Conservation (phyloP, 768 basidiomycete species). For the Mycena indigotica region DNA sequence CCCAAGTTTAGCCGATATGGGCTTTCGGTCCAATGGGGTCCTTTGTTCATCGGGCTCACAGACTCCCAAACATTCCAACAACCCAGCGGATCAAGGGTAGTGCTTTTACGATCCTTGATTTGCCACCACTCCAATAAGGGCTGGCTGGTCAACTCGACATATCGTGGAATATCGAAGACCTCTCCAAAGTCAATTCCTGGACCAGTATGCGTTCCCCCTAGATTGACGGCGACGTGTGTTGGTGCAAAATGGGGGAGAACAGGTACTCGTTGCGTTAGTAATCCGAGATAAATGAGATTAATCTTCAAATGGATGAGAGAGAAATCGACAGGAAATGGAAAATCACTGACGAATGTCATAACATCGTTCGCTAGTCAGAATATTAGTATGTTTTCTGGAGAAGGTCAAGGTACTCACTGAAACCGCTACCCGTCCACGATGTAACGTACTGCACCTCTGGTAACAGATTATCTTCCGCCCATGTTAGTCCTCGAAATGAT, state of each 20-base stretch:
- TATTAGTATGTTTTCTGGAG: background rate
- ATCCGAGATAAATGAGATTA: conserved; percentile 39
- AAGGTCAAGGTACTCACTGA: conserved; percentile 33
- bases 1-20: conserved; percentile 9
- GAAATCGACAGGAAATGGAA: background rate
- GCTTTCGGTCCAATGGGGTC: background rate
- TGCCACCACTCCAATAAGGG: conserved; percentile 42
- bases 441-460: conserved; percentile 48
- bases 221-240: conserved; percentile 26
- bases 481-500: background rate
- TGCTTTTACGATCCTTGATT: conserved; percentile 32
- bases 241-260: conserved; percentile 38
- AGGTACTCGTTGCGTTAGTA: conserved; percentile 37
- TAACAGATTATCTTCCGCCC: conserved; percentile 44
- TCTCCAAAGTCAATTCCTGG: conserved; percentile 34
- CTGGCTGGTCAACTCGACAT: conserved; percentile 27
- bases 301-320: conserved; percentile 21
- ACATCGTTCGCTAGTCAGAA: conserved; percentile 18
- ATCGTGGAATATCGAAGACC: conserved; percentile 37
- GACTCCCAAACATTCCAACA: conserved; percentile 22
- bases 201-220: conserved; percentile 5
- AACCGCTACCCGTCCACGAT: conserved; percentile 48
- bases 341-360: background rate
- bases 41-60: conserved; percentile 1
- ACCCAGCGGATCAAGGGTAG: conserved; percentile 14